A percentile compares a stretch with the other conserved stretches of the same genome.
Evolutionary conservation across 352 stramenopile genomes (phyloP).

Genomic region (Globisporangium orthogonon): DNA sequence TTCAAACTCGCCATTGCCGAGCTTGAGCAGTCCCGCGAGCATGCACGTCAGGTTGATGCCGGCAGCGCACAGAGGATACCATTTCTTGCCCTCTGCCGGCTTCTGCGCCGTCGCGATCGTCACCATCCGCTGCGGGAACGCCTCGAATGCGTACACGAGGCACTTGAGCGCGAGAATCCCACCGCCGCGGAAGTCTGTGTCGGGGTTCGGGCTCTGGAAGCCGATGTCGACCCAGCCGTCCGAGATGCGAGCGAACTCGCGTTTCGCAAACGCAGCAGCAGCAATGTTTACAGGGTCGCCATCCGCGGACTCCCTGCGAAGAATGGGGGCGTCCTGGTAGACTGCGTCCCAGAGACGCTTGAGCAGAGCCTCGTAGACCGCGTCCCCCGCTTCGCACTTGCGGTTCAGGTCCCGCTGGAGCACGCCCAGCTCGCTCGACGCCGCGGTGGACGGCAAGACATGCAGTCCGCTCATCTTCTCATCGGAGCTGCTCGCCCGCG

Average conservation of each 20-base stretch:
- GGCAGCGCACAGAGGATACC: constrained; percentile 78
- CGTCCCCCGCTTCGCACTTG: constrained; percentile 53
- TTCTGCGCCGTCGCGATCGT: constrained; percentile 44
- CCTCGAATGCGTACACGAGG: constrained; percentile 76
- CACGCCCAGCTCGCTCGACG: constrained; percentile 30
- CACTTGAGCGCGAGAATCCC: constrained; percentile 78
- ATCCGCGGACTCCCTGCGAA: not conserved
- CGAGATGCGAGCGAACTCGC: constrained; percentile 30
- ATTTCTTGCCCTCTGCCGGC: constrained; percentile 40
- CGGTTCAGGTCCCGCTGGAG: constrained; percentile 59
- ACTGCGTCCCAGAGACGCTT: constrained; percentile 57
- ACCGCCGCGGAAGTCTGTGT: constrained; percentile 82
- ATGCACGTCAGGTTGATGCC: constrained; percentile 85
- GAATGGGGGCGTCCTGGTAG: constrained; percentile 24
- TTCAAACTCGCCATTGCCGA: constrained; percentile 57
- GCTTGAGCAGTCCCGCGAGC: constrained; percentile 52
- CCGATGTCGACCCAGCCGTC: constrained; percentile 70
- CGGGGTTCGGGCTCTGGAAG: constrained; percentile 71
- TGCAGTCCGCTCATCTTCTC: constrained; percentile 1
- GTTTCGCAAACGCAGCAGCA: constrained; percentile 1
- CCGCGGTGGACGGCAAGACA: constrained; percentile 27
- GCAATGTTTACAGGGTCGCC: not conserved
- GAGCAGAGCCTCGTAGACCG: constrained; percentile 58
- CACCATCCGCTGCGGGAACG: constrained; percentile 65
- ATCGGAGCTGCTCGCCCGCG: constrained; percentile 10